Conservation (phyloP, 2,329 filamentous ascomycete genomes). For the Eutypa lata region DNA sequence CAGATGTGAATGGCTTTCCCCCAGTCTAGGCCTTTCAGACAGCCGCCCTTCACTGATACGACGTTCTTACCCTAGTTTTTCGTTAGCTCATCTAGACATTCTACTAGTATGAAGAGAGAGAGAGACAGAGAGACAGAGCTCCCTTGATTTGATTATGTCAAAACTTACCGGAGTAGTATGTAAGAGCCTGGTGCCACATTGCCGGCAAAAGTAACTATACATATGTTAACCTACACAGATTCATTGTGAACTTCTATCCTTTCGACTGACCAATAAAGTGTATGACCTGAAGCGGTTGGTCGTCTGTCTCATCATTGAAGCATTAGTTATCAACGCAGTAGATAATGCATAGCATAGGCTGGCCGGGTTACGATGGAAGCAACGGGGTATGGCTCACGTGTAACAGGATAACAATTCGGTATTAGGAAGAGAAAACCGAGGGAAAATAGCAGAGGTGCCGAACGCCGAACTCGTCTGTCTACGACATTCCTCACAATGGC, state of each 20-base stretch:
- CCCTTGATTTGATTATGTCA: neutral
- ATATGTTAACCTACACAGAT: neutral
- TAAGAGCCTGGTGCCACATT: slow-evolving; percentile 63
- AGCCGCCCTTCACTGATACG: slow-evolving; percentile 65
- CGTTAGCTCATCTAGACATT: slow-evolving; percentile 1
- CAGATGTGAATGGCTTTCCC: slow-evolving; percentile 62
- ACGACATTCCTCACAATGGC: slow-evolving; percentile 66
- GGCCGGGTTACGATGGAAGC: no score
- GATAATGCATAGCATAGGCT: no score
- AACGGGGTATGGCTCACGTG: slow-evolving; percentile 43
- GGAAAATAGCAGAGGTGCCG: slow-evolving; percentile 68
- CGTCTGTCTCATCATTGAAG: slow-evolving; percentile 41
- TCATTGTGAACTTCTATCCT: neutral
- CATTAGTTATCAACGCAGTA: slow-evolving; percentile 3
- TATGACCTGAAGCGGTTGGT: slow-evolving; percentile 53
- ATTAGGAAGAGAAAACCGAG: slow-evolving; percentile 56
- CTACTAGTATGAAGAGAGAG: neutral
- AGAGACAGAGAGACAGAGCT: no score
- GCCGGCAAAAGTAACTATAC: slow-evolving; percentile 61
- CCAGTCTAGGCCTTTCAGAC: slow-evolving; percentile 62
- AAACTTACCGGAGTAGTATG: slow-evolving; percentile 56
- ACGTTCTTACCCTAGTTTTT: slow-evolving; percentile 49
- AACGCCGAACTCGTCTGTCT: slow-evolving; percentile 65
- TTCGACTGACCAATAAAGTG: slow-evolving; percentile 51
- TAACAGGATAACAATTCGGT: slow-evolving; percentile 51